A percentile compares a stretch with the other conserved stretches of the same genome.
These are phyloP conservation scores for Venturia asperata DNA, from an alignment of 2,329 filamentous ascomycete genomes.

Conservation along the genomic window DNA sequence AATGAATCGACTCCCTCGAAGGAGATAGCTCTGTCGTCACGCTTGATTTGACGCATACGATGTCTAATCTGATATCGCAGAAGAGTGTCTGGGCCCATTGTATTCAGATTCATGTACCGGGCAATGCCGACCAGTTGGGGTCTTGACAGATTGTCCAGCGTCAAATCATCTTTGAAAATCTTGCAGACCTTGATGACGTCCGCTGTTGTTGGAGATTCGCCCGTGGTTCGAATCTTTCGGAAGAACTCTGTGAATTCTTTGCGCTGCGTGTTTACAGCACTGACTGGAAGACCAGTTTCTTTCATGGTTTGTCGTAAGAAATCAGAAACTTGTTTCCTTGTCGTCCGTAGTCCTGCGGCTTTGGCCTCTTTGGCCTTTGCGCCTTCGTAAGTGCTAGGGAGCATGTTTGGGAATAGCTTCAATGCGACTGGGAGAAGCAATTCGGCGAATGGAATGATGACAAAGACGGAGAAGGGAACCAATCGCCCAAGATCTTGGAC, in stretches of 20 bases:
- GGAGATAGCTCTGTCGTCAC: slow-evolving; percentile 88
- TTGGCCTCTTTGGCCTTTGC: slow-evolving; percentile 88
- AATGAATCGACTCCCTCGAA: slow-evolving; percentile 90
- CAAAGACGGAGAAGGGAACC: slow-evolving; percentile 92
- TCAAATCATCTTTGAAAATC: slow-evolving; percentile 96
- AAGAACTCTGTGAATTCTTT: slow-evolving; percentile 97
- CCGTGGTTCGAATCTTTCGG: slow-evolving; percentile 86
- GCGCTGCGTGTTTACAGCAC: slow-evolving; percentile 72
- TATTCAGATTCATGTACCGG: slow-evolving; percentile 95
- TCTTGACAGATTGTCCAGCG: slow-evolving; percentile 90
- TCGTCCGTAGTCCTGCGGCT: slow-evolving; percentile 70
- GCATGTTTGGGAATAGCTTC: slow-evolving; percentile 92
- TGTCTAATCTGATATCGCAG: slow-evolving; percentile 94
- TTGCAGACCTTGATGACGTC: slow-evolving; percentile 99
- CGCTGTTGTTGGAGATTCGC: slow-evolving; percentile 76
- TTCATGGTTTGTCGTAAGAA: slow-evolving; percentile 84
- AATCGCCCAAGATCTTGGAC: slow-evolving; percentile 88
- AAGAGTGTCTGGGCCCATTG: slow-evolving; percentile 96
- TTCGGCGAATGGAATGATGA: slow-evolving; percentile 95
- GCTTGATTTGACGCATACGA: slow-evolving; percentile 98
- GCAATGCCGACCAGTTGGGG: slow-evolving; percentile 97
- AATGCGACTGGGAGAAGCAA: slow-evolving; percentile 84
- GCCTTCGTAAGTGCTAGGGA: slow-evolving; percentile 94
- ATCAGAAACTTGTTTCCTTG: slow-evolving; percentile 84
- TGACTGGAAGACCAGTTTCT: slow-evolving; percentile 89